A percentile compares a stretch with the other conserved stretches of the same genome.
Evolutionary conservation across 495 filamentous ascomycete species (phyloP).

Genomic region (Aspergillus steynii): DNA sequence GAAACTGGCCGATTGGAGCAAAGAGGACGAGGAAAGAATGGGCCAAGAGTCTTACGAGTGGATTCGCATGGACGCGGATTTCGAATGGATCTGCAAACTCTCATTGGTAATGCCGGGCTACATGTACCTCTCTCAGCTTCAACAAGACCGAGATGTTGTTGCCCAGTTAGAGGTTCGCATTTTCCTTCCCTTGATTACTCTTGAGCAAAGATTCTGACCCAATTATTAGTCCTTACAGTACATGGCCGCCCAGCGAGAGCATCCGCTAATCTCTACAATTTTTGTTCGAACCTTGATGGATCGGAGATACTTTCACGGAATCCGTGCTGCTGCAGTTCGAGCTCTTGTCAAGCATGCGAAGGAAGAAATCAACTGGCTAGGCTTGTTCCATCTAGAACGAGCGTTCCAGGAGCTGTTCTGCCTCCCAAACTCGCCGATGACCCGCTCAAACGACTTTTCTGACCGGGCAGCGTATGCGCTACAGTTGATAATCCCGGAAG

Average conservation of each 20-base stretch:
- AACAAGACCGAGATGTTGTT: conserved; percentile 95
- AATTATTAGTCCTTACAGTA: conserved; percentile 56
- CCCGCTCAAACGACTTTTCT: conserved; percentile 83
- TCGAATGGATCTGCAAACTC: conserved; percentile 91
- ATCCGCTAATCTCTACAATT: conserved; percentile 80
- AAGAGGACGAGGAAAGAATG: conserved; percentile 85
- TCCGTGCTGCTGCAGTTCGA: conserved; percentile 77
- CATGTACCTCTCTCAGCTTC: conserved; percentile 96
- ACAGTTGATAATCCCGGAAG: conserved; percentile 75
- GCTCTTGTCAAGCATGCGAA: conserved; percentile 73
- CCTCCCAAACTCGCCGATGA: conserved; percentile 67
- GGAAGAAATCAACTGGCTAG: conserved; percentile 71
- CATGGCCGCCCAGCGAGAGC: conserved; percentile 57
- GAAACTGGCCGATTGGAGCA: conserved; percentile 83
- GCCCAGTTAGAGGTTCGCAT: conserved; percentile 79
- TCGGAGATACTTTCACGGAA: conserved; percentile 86
- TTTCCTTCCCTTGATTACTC: conserved; percentile 2
- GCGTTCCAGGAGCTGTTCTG: conserved; percentile 90
- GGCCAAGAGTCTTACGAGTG: conserved; percentile 96
- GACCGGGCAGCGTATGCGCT: conserved; percentile 80
- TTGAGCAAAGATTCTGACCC: conserved; percentile 3
- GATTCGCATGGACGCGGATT: conserved; percentile 97
- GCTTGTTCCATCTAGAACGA: conserved; percentile 78
- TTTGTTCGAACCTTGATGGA: conserved; percentile 89
- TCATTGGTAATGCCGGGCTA: conserved; percentile 81